Evolutionary conservation across 139 green algal species (phyloP).

Genomic region (Ettlia oleoabundans): DNA sequence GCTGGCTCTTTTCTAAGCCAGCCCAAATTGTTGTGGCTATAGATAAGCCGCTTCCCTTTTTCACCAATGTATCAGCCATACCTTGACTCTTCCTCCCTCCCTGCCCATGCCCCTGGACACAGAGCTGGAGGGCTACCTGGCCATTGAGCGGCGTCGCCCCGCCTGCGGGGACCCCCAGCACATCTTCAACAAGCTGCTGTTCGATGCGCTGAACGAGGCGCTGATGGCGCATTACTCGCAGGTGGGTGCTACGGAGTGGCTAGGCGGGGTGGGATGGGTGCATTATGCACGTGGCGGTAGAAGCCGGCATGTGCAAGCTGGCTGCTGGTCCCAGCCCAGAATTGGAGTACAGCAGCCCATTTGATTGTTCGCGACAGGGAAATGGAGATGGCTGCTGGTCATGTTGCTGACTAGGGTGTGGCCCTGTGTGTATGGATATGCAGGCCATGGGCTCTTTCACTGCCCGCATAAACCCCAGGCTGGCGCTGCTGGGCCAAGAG

Average conservation of each 20-base stretch:
- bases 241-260: neutral
- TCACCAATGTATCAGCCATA: too few relatives aligned
- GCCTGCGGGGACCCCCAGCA: conserved; percentile 40
- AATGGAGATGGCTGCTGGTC: too few relatives aligned
- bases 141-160: conserved; percentile 20
- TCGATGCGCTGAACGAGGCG: conserved; percentile 44
- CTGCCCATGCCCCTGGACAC: neutral
- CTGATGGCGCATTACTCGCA: conserved; percentile 7
- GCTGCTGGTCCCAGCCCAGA: too few relatives aligned
- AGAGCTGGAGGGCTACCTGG: conserved; percentile 34
- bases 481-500: conserved; percentile 20
- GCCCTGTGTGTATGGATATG: too few relatives aligned
- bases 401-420: too few relatives aligned
- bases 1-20: neutral
- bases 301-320: too few relatives aligned
- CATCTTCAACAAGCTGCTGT: conserved; percentile 51
- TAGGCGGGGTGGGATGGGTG: neutral
- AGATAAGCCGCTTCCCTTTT: too few relatives aligned
- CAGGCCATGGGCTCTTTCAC: conserved; percentile 27
- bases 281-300: too few relatives aligned
- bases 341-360: too few relatives aligned
- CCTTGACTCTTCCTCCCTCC: neutral
- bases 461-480: neutral
- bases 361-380: too few relatives aligned
- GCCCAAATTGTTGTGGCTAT: too few relatives aligned